These are phyloP conservation scores for Ustilago trichophora DNA, from an alignment of 1,284 basidiomycete genomes.

Conservation along the genomic window DNA sequence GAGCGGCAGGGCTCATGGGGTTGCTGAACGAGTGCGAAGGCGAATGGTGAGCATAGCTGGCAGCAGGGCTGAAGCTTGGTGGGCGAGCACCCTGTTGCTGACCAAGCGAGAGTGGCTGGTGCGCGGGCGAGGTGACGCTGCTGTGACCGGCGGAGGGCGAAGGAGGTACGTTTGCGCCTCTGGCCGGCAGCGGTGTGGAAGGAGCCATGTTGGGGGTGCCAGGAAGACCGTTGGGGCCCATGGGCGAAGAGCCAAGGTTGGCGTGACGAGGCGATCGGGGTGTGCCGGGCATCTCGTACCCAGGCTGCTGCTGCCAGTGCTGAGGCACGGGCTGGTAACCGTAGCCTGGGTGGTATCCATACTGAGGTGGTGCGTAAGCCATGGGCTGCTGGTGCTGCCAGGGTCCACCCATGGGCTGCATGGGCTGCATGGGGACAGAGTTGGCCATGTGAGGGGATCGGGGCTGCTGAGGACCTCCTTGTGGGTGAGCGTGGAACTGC, in stretches of 20 bases:
- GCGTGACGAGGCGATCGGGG: conserved; percentile 58
- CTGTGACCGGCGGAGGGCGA: conserved; percentile 48
- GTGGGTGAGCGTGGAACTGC: conserved; percentile 46
- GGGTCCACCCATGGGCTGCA: conserved; percentile 54
- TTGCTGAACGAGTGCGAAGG: conserved; percentile 59
- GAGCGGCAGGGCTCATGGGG: conserved; percentile 64
- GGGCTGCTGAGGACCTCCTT: conserved; percentile 50
- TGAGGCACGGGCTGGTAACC: conserved; percentile 51
- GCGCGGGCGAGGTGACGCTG: conserved; percentile 47
- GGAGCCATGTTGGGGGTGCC: conserved; percentile 52
- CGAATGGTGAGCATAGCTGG: conserved; percentile 47
- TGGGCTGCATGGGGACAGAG: conserved; percentile 53
- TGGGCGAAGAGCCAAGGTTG: conserved; percentile 54
- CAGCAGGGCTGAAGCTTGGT: conserved; percentile 40
- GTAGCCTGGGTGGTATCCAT: conserved; percentile 56
- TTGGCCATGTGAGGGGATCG: conserved; percentile 57
- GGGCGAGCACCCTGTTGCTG: conserved; percentile 37
- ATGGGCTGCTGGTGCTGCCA: conserved; percentile 53
- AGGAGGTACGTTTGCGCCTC: conserved; percentile 42
- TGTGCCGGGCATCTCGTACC: conserved; percentile 54
- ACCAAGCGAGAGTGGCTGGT: conserved; percentile 47
- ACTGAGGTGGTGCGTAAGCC: conserved; percentile 45
- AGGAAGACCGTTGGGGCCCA: conserved; percentile 54
- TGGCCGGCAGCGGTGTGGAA: conserved; percentile 36
- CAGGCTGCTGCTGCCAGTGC: conserved; percentile 47